phyloP scores from a whole-genome alignment of 1,284 basidiomycete species.

The Apiotrichum mycotoxinovorans region DNA sequence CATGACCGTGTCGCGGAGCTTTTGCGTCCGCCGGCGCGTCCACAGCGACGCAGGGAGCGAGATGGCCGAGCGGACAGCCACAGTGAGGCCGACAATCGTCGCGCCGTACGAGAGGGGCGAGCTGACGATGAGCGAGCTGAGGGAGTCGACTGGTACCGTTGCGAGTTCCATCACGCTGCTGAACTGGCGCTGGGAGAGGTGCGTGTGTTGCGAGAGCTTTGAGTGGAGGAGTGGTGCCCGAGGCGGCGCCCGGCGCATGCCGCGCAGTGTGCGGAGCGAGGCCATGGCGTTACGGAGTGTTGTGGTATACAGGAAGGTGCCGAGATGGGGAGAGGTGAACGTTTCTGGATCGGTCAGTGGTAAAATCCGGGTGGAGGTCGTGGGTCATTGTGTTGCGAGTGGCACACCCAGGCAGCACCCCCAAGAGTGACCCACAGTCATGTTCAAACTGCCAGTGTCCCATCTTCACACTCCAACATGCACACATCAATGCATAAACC shows the following conservation, averaged over 20 bases:
- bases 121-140: slow-evolving; percentile 30
- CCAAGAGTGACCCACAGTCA: no score
- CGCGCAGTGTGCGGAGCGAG: background rate
- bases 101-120: slow-evolving; percentile 41
- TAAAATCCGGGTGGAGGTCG: no score
- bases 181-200: background rate
- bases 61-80: slow-evolving; percentile 49
- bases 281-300: background rate
- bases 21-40: slow-evolving; percentile 48
- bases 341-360: no score
- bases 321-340: no score
- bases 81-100: slow-evolving; percentile 52
- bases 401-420: no score
- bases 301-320: no score
- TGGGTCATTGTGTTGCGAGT: no score
- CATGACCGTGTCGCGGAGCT: slow-evolving; percentile 46
- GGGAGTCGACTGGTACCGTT: background rate
- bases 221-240: background rate
- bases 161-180: background rate
- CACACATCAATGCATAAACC: background rate
- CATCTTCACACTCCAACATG: background rate
- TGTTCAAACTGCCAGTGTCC: no score
- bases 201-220: background rate
- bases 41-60: slow-evolving; percentile 55
- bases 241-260: background rate